Base-by-base conservation (phyloP, 148 eudicot genomes). In the Heliamphora exappendiculata region DNA sequence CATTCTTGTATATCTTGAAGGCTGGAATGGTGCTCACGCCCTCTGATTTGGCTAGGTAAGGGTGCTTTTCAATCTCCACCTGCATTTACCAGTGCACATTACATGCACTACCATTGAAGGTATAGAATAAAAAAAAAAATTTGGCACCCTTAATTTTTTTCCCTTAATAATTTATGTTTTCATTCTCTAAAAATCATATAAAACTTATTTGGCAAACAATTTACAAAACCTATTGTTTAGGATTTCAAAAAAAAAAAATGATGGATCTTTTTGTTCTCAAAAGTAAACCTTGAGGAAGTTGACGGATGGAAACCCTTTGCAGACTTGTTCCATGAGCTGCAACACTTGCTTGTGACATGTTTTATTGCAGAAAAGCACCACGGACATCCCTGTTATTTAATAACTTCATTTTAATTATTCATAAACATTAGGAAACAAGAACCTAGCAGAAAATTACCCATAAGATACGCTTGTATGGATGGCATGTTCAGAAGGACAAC, bases 1-100 rank as follows among this genome's bases (percentile, higher is more conserved):
- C 88, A 53, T 86, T 84, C 81, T 83, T 86, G 77, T 86, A 86
- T n/a, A 86, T 83, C 82, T 81, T 79, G 81, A 86, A 81, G 68
- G 79, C 79, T 31, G 88, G 88, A 70, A 74, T 67, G 60, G 78
- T 44, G 70, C 53, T 78, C 37, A 79, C 81, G 49, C 36, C 81
- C 73, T 83, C 86, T 59, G 85, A 83, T 63, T 83, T 83, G 65
- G 83, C 81, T 62, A 86, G 79, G 81, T 81, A 81, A 13, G 88
- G 86, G 50, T 86, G 85, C 9, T 79, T 85, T 79, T 86, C 85
- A 45, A 84, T 80, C 59, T 86, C 85, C 78, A 86, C 88, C 88
- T 86, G 79, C 45, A 20, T 70, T 50, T 28, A 41, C 65, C 60
- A 49, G 47, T 37, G 24, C 39, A 22, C n/a, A 70, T 47, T n/a